Evolutionary conservation across 345 rosid genomes (phyloP).

Genomic region (Acer negundo): DNA sequence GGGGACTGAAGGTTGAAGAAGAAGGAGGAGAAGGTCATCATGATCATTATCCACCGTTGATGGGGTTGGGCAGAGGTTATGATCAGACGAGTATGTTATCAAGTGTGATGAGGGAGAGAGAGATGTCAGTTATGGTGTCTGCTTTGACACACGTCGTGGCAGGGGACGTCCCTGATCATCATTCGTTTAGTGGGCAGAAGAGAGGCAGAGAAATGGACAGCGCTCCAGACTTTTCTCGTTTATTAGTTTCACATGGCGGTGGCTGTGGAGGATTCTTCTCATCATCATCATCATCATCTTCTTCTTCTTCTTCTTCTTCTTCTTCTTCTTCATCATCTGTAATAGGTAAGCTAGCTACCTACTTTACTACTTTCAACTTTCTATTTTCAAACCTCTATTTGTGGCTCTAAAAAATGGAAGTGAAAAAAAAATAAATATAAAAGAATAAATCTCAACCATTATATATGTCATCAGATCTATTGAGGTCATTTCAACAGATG

Average conservation of each 20-base stretch:
- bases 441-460: no score
- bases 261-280: background rate
- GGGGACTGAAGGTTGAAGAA: background rate
- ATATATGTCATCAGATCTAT: no score
- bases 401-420: no score
- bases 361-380: no score
- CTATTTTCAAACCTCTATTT: no score
- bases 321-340: slow-evolving; percentile 7
- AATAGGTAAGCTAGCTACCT: slow-evolving; percentile 24
- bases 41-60: no score
- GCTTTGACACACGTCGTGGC: slow-evolving; percentile 73
- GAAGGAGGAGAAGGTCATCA: slow-evolving; percentile 4
- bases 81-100: slow-evolving; percentile 19
- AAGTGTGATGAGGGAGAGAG: slow-evolving; percentile 50
- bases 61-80: no score
- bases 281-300: background rate
- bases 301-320: no score
- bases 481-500: no score
- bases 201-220: slow-evolving; percentile 44
- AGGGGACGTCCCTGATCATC: slow-evolving; percentile 45
- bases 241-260: slow-evolving; percentile 17
- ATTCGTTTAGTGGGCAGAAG: slow-evolving; percentile 26
- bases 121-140: slow-evolving; percentile 74
- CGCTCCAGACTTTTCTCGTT: slow-evolving; percentile 17
- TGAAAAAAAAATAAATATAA: no score